phyloP scores from a whole-genome alignment of 2,329 filamentous ascomycete species.

The Penicillium sp. region DNA sequence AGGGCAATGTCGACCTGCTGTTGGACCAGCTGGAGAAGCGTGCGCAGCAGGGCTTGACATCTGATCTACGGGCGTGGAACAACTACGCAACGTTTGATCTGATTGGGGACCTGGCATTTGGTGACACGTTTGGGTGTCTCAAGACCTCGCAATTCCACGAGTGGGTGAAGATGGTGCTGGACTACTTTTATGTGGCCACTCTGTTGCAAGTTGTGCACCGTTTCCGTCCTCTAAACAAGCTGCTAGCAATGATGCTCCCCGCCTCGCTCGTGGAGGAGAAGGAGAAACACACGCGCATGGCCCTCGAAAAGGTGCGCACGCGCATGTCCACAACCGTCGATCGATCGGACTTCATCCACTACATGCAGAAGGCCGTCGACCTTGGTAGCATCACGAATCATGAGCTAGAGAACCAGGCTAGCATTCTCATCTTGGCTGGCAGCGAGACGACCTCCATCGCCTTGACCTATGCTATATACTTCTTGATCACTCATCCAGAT shows the following conservation, averaged over 20 bases:
- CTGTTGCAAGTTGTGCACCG: not conserved
- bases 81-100: conserved; percentile 39
- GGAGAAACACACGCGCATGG: not conserved
- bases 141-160: not conserved
- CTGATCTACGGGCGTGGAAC: conserved; percentile 21
- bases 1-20: not conserved
- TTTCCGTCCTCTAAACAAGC: not conserved
- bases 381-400: not conserved
- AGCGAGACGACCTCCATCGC: conserved; percentile 45
- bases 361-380: not conserved
- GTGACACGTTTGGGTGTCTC: conserved; percentile 37
- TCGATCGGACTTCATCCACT: not conserved
- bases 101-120: conserved; percentile 39
- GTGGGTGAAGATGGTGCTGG: not conserved
- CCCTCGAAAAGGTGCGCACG: not conserved
- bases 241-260: not conserved
- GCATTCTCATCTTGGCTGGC: not conserved
- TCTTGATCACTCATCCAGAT: conserved; percentile 34
- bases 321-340: not conserved
- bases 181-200: not conserved
- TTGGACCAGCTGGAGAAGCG: not conserved
- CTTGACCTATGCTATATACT: conserved; percentile 39
- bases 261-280: not conserved
- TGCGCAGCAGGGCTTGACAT: no score
- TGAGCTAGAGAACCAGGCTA: no score